These are phyloP conservation scores for Artomyces pyxidatus DNA, from an alignment of 768 basidiomycete genomes.

Conservation along the genomic window DNA sequence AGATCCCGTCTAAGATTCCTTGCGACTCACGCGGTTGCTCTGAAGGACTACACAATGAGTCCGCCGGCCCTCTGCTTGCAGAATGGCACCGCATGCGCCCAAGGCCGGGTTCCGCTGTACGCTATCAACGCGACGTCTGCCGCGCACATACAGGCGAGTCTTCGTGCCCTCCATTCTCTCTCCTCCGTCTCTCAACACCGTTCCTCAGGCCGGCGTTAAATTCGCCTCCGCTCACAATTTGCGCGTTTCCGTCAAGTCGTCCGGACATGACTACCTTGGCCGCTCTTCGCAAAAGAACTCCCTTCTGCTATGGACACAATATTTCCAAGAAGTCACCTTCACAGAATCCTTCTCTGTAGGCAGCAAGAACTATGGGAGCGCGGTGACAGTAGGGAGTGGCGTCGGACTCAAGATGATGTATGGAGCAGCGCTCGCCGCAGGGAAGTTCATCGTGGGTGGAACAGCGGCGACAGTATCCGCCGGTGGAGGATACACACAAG, in stretches of 20 bases:
- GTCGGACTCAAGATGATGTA: constrained; percentile 16
- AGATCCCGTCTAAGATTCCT: not conserved
- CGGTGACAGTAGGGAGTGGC: constrained; percentile 18
- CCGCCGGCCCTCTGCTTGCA: constrained; percentile 9
- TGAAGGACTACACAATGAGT: not conserved
- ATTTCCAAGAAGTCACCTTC: constrained; percentile 28
- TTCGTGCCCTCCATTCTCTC: not conserved
- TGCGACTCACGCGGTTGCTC: not conserved
- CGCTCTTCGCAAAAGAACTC: constrained; percentile 33
- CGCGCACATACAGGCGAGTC: constrained; percentile 11
- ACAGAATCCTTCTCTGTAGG: constrained; percentile 15
- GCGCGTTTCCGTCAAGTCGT: constrained; percentile 25
- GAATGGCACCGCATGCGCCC: constrained; percentile 10
- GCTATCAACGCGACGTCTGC: constrained; percentile 13
- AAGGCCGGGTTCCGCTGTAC: constrained; percentile 13
- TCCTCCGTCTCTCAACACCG: not conserved
- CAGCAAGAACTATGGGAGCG: constrained; percentile 18
- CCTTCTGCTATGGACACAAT: constrained; percentile 35
- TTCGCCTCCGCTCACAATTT: constrained; percentile 24
- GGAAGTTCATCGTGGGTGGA: constrained; percentile 18
- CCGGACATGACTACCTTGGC: constrained; percentile 36
- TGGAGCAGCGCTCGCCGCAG: constrained; percentile 9
- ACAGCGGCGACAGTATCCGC: constrained; percentile 16
- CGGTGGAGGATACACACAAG: constrained; percentile 20
- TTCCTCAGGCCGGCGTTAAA: constrained; percentile 21